Evolutionary conservation across 1,284 basidiomycete genomes (phyloP), one percentile per base, ranked within the genome.

Genomic region (Earliella scabrosa): DNA sequence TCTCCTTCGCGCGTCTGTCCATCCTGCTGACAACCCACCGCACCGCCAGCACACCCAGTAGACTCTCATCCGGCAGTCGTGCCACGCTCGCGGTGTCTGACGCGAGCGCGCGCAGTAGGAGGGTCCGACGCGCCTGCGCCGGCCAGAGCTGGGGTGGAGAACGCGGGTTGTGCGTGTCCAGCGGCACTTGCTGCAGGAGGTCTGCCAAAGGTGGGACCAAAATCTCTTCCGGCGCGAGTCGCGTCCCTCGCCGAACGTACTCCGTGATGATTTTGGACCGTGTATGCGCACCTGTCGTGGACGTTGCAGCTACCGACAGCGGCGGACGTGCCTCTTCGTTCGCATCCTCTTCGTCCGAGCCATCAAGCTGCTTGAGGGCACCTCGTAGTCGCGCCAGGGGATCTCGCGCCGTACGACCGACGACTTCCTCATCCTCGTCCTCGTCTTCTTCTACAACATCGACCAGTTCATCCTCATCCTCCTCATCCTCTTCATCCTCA

Each of bases 231-330:
- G 82, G 68, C 3, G 82, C 82, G 53, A 90, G 76, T 32, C 88
- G 80, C 2, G 83, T 82, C 4, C 92, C 90, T 26, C 87, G 83
- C 16, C 93, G 85, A 36, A 89, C 67, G 60, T 91, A 90, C 66
- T 95, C 92, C 1, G 73, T 79, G 10, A 94, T 73, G 1, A 71
- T 67, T 40, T 79, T 81, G 7, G 73, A 70, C 16, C 56, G 67
- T 4, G 60, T 61, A 47, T 53, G 60, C 50, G 64, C 59, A 5
- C 64, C 68, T 40, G 65, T 68, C 13, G 69, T 66, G 54, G 73
- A 67, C 35, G 61, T 62, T 7, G 77, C 74, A 9, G 75, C 71
- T 11, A 63, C 61, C 11, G 77, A 74, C 1, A 68, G 64, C 14
- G 73, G 68, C 8, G 63, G 59, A 24, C 67, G 56, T 26, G 44